A percentile compares a stretch with the other conserved stretches of the same genome.
These are phyloP conservation scores for Cicer chorassanicum DNA, from an alignment of 306 rosid species.

Conservation along the genomic window DNA sequence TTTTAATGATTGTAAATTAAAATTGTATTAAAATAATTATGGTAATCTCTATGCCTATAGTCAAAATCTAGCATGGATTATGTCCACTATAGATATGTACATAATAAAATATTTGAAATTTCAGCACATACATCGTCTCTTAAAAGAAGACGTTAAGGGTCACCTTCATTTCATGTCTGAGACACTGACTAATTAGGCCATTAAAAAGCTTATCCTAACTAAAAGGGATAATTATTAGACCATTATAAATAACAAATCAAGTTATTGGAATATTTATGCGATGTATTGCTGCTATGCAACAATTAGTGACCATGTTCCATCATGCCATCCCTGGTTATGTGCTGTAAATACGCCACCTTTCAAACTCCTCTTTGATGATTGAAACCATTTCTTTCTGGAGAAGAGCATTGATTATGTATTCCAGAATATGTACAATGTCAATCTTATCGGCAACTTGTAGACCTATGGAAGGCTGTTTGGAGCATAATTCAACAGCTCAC, in stretches of 20 bases:
- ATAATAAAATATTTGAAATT: too few species aligned
- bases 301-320: not conserved
- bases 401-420: constrained; percentile 36
- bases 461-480: constrained; percentile 45
- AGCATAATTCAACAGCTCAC: constrained; percentile 47
- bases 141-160: too few species aligned
- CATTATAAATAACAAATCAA: not conserved
- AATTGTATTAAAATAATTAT: too few species aligned
- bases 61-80: too few species aligned
- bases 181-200: too few species aligned
- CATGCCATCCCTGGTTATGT: constrained; percentile 7
- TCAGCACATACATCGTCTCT: too few species aligned
- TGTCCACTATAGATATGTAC: too few species aligned
- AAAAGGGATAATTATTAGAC: not conserved
- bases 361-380: constrained; percentile 12
- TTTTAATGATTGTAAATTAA: too few species aligned
- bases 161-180: too few species aligned
- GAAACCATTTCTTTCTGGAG: constrained; percentile 30
- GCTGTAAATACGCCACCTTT: constrained; percentile 14
- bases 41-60: too few species aligned
- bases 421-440: constrained; percentile 56
- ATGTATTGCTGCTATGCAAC: not conserved
- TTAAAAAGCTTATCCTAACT: not conserved
- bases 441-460: constrained; percentile 50
- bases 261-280: not conserved